phyloP scores from a whole-genome alignment of 371 early-diverging fungal species.

The Rhizopus delemar region DNA sequence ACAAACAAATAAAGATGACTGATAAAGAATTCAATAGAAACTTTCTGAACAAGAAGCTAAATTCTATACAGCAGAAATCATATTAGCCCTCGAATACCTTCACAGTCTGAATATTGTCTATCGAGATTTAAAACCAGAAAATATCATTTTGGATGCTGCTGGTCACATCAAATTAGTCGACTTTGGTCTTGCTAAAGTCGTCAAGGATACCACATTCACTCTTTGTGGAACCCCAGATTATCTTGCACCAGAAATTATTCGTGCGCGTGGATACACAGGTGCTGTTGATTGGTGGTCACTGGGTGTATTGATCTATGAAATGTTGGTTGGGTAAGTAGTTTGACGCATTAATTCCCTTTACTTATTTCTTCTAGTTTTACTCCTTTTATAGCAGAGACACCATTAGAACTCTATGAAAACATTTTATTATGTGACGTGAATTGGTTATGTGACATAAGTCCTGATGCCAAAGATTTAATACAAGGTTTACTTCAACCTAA shows the following conservation, averaged over 20 bases:
- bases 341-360: constrained; percentile 45
- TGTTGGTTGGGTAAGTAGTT: constrained; percentile 69
- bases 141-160: constrained; percentile 80
- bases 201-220: constrained; percentile 71
- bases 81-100: constrained; percentile 83
- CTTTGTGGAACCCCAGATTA: constrained; percentile 98
- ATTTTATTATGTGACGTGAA: constrained; percentile 80
- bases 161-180: constrained; percentile 98
- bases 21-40: constrained; percentile 35
- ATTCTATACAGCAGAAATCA: constrained; percentile 78
- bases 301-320: constrained; percentile 92
- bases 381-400: constrained; percentile 93
- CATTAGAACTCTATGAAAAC: constrained; percentile 88
- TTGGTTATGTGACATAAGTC: constrained; percentile 80
- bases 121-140: constrained; percentile 95
- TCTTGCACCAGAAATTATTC: constrained; percentile 92
- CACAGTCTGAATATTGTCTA: constrained; percentile 89
- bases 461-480: constrained; percentile 83
- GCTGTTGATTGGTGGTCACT: constrained; percentile 94
- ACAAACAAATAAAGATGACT: neutral
- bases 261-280: constrained; percentile 84
- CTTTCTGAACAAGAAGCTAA: constrained; percentile 85
- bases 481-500: constrained; percentile 80
- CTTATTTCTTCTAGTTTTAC: constrained; percentile 54
- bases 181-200: constrained; percentile 96